Percentiles rank a stretch among this genome's conserved stretches.
Evolutionary conservation across 2,329 filamentous ascomycete species (phyloP).

Genomic region (Bipolaris oryzae): DNA sequence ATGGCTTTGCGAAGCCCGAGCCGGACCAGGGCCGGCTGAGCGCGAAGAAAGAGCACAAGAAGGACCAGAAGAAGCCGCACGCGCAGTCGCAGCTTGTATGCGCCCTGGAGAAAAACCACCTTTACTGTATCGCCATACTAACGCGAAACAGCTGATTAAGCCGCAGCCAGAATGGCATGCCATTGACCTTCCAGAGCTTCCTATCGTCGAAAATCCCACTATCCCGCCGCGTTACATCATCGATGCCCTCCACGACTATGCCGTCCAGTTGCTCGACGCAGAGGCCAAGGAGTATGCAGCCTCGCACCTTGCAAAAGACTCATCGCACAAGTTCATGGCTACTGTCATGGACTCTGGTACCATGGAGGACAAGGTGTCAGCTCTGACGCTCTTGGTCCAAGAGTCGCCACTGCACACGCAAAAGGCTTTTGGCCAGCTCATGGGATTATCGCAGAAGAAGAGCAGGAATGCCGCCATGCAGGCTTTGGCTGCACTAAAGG

Average conservation of each 20-base stretch:
- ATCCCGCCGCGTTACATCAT: slow-evolving; percentile 59
- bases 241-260: slow-evolving; percentile 70
- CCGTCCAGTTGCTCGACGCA: slow-evolving; percentile 73
- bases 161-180: slow-evolving; percentile 73
- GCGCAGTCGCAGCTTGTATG: slow-evolving; percentile 43
- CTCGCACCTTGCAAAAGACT: slow-evolving; percentile 74
- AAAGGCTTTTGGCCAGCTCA: slow-evolving; percentile 83
- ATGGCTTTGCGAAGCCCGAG: slow-evolving; percentile 48
- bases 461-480: slow-evolving; percentile 91
- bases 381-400: slow-evolving; percentile 89
- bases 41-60: slow-evolving; percentile 34
- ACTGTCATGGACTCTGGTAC: slow-evolving; percentile 98
- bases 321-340: slow-evolving; percentile 93
- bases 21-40: slow-evolving; percentile 40
- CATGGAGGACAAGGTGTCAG: slow-evolving; percentile 94
- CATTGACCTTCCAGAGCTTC: slow-evolving; percentile 61
- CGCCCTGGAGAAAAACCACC: neutral
- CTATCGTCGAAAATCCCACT: slow-evolving; percentile 53
- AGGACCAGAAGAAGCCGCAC: slow-evolving; percentile 32
- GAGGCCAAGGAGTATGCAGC: slow-evolving; percentile 78
- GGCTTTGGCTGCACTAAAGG: slow-evolving; percentile 90
- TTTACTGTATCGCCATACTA: slow-evolving; percentile 15
- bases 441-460: slow-evolving; percentile 86
- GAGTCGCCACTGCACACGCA: slow-evolving; percentile 94
- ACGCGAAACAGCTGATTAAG: slow-evolving; percentile 58